phyloP scores from a whole-genome alignment of 2,329 filamentous ascomycete species.

The Fusarium sp. region DNA sequence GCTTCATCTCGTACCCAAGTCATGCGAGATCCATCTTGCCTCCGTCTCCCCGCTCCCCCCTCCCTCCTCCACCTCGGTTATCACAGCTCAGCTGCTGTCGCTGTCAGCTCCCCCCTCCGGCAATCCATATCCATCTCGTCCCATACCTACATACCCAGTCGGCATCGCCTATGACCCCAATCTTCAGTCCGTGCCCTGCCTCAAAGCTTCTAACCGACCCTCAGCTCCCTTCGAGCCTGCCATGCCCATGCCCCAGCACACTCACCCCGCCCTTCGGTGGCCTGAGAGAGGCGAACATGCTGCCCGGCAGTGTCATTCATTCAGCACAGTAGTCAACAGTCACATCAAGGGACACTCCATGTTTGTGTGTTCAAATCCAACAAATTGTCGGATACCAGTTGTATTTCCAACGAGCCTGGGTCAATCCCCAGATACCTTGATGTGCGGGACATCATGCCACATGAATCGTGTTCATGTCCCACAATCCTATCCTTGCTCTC shows the following conservation, averaged over 20 bases:
- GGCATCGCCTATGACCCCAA: not conserved
- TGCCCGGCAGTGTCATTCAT: not conserved
- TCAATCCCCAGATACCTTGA: conserved; percentile 16
- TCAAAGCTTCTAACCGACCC: not conserved
- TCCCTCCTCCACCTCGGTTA: not conserved
- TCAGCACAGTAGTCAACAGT: not conserved
- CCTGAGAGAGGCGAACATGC: not conserved
- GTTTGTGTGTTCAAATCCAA: conserved; percentile 19
- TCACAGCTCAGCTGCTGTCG: not conserved
- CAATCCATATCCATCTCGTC: not conserved
- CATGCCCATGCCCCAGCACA: not conserved
- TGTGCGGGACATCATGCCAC: conserved; percentile 15
- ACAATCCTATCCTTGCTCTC: conserved; percentile 14
- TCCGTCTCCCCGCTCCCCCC: not conserved
- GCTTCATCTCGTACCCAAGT: not conserved
- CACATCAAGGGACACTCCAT: not conserved
- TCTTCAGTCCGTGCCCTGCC: not conserved
- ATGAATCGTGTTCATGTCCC: conserved; percentile 9
- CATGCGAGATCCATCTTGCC: not conserved
- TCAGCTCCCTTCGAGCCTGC: not conserved
- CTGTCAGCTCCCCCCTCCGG: not conserved
- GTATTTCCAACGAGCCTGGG: conserved; percentile 26
- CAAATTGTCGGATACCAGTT: conserved; percentile 16
- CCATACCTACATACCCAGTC: not conserved
- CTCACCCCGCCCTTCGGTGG: not conserved